phyloP scores from a whole-genome alignment of 2,329 filamentous ascomycete species.

The Aspergillus pseudoterreus region DNA sequence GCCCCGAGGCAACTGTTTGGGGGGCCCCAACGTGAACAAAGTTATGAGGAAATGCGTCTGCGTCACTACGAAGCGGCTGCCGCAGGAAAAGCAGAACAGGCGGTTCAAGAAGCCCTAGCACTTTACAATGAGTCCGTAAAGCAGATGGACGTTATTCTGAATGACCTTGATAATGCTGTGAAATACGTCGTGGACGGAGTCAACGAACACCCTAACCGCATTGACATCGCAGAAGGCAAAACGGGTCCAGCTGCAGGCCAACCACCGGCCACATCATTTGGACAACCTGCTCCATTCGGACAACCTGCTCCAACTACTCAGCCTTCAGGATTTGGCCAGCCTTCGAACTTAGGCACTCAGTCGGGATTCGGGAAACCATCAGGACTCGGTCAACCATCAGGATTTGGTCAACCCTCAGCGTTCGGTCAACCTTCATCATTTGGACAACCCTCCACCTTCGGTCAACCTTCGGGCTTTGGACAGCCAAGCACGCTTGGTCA shows the following conservation, averaged over 20 bases:
- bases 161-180: constrained; percentile 68
- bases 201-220: constrained; percentile 71
- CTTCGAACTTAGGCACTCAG: constrained; percentile 20
- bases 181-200: constrained; percentile 64
- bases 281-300: constrained; percentile 37
- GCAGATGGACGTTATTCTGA: constrained; percentile 68
- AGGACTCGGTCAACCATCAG: constrained; percentile 19
- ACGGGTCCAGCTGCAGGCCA: constrained; percentile 15
- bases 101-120: constrained; percentile 49
- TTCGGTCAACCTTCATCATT: constrained; percentile 28
- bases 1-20: constrained; percentile 81
- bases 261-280: constrained; percentile 20
- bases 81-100: constrained; percentile 56
- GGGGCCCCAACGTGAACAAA: constrained; percentile 73
- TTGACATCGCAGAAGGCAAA: constrained; percentile 48
- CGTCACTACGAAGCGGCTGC: constrained; percentile 64
- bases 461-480: constrained; percentile 23
- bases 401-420: constrained; percentile 21
- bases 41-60: constrained; percentile 79
- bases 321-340: constrained; percentile 19
- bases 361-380: constrained; percentile 18
- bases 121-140: constrained; percentile 63
- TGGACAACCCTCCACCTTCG: constrained; percentile 17
- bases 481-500: constrained; percentile 23
- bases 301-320: constrained; percentile 30